Conservation (phyloP, 306 rosid genomes). For the Sicyos edulis region DNA sequence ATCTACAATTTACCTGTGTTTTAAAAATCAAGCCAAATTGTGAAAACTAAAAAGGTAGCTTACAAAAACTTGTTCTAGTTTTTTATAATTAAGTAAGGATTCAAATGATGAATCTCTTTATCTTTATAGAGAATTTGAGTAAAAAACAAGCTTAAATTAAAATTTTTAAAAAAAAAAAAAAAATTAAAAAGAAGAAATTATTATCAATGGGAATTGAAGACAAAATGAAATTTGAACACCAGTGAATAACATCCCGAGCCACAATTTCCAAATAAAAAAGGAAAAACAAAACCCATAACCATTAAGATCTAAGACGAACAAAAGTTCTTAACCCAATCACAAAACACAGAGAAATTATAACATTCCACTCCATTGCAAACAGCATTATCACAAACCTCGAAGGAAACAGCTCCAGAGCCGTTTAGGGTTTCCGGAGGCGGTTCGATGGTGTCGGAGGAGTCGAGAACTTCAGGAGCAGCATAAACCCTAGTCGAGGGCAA, state of each 20-base stretch:
- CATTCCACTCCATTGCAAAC: neutral
- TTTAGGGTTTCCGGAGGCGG: constrained; percentile 38
- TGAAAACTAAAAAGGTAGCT: too few relatives aligned
- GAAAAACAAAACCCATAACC: neutral
- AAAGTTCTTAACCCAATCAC: neutral
- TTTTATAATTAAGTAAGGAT: too few relatives aligned
- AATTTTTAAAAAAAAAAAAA: too few relatives aligned
- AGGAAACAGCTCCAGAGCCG: constrained; percentile 28
- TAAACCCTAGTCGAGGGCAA: constrained; percentile 38
- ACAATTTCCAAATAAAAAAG: neutral
- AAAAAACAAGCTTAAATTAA: too few relatives aligned
- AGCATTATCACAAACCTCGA: constrained; percentile 36
- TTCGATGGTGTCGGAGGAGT: constrained; percentile 37
- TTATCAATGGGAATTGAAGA: too few relatives aligned
- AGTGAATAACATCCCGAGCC: neutral
- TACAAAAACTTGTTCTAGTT: too few relatives aligned
- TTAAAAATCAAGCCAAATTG: too few relatives aligned
- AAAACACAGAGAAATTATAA: neutral
- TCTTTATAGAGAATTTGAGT: too few relatives aligned
- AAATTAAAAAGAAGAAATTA: too few relatives aligned
- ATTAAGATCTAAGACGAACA: neutral
- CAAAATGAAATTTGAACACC: neutral
- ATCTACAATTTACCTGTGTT: too few relatives aligned
- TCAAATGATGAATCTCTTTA: too few relatives aligned
- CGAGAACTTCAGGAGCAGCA: constrained; percentile 67